Conservation (phyloP, 805 yeast species). For the Torulaspora quercuum region DNA sequence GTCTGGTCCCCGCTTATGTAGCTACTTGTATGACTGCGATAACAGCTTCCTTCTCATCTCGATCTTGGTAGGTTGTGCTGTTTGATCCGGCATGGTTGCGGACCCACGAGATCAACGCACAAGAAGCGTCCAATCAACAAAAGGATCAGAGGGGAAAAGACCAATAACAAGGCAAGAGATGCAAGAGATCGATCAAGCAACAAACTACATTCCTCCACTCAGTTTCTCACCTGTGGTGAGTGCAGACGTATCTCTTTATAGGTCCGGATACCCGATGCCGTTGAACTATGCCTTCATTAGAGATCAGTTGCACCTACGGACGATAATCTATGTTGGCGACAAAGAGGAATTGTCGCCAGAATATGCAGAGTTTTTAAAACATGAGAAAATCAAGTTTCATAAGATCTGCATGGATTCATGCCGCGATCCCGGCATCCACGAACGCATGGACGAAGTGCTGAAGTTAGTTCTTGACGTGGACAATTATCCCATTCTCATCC, state of each 20-base stretch:
- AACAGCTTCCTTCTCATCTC: no score
- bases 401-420: conserved; percentile 66
- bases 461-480: conserved; percentile 55
- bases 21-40: no score
- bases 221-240: conserved; percentile 73
- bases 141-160: no score
- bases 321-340: conserved; percentile 83
- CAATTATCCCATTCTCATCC: conserved; percentile 84
- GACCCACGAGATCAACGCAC: no score
- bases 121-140: no score
- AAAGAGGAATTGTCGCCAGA: conserved; percentile 51
- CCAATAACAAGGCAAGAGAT: no score
- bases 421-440: conserved; percentile 67
- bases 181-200: conserved; percentile 7
- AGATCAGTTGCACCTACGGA: conserved; percentile 59
- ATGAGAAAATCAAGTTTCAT: conserved; percentile 51
- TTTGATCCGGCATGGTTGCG: no score
- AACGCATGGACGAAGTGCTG: conserved; percentile 54
- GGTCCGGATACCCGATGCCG: conserved; percentile 93
- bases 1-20: no score
- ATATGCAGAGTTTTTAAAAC: conserved; percentile 65
- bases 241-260: conserved; percentile 71
- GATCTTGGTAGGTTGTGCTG: no score
- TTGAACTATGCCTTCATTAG: conserved; percentile 76
- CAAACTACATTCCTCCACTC: conserved; percentile 75